These are phyloP conservation scores for Zizania palustris DNA, from an alignment of 202 grass and related monocot genomes.

Conservation along the genomic window DNA sequence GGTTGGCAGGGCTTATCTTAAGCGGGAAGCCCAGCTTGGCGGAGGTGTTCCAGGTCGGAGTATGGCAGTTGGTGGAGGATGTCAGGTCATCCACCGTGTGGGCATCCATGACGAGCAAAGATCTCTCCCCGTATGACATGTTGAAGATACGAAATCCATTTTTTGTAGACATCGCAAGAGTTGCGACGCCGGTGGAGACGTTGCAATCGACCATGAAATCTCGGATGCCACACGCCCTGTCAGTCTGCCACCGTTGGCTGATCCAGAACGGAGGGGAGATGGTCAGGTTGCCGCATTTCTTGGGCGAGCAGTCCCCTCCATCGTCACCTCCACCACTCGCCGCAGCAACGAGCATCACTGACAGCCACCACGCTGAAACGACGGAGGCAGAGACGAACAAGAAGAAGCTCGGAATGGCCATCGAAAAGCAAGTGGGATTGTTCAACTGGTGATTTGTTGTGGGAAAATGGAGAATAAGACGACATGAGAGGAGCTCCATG, in stretches of 20 bases:
- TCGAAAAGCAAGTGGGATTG: not conserved
- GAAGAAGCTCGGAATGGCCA: too few species aligned
- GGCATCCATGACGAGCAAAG: slow-evolving; percentile 29
- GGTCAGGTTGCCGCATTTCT: too few species aligned
- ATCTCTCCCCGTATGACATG: slow-evolving; percentile 54
- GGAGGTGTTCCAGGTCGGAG: slow-evolving; percentile 22
- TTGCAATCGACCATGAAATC: slow-evolving; percentile 46
- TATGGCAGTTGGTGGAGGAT: slow-evolving; percentile 25
- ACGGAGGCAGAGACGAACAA: too few species aligned
- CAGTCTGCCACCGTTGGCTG: not conserved
- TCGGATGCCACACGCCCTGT: slow-evolving; percentile 2
- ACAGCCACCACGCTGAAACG: too few species aligned
- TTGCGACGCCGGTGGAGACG: not conserved
- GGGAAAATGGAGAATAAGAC: not conserved
- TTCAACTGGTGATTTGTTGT: not conserved
- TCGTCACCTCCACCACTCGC: too few species aligned
- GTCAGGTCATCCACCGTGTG: not conserved
- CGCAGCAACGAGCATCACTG: too few species aligned
- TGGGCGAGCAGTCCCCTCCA: too few species aligned
- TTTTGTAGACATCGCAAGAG: slow-evolving; percentile 9
- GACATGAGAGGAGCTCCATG: not conserved
- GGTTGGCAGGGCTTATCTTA: slow-evolving; percentile 30
- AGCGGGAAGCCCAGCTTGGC: slow-evolving; percentile 31
- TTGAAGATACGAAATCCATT: slow-evolving; percentile 28
- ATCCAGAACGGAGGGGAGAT: too few species aligned